Percentiles rank a stretch among this genome's conserved stretches.
These are phyloP conservation scores for Aspergillus leporis DNA, from an alignment of 495 filamentous ascomycete species.

Conservation along the genomic window DNA sequence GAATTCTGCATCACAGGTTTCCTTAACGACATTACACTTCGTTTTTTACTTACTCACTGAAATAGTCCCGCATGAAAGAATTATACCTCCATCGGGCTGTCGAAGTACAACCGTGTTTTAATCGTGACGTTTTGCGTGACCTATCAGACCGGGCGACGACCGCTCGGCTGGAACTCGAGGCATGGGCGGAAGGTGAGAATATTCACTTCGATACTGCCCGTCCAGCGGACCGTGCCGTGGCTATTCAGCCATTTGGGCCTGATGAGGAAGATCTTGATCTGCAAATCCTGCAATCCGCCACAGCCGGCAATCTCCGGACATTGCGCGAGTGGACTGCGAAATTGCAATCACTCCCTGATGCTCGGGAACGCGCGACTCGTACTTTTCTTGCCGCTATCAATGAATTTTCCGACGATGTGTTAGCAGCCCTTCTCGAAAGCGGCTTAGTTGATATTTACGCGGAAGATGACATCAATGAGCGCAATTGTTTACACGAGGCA, in stretches of 20 bases:
- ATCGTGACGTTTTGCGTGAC: conserved; percentile 91
- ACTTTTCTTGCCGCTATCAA: conserved; percentile 86
- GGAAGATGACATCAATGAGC: conserved; percentile 95
- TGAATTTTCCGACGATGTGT: conserved; percentile 76
- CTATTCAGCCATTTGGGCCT: conserved; percentile 62
- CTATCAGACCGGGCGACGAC: conserved; percentile 95
- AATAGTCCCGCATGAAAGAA: conserved; percentile 90
- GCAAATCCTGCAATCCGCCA: conserved; percentile 83
- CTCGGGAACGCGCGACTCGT: conserved; percentile 73
- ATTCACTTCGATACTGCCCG: conserved; percentile 71
- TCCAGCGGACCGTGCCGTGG: conserved; percentile 60
- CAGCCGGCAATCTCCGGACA: conserved; percentile 64
- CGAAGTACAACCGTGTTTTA: conserved; percentile 97
- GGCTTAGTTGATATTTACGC: conserved; percentile 81
- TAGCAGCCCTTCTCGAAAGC: conserved; percentile 75
- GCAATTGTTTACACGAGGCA: conserved; percentile 93
- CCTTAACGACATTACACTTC: neutral
- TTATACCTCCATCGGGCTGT: conserved; percentile 93
- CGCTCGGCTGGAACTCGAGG: conserved; percentile 85
- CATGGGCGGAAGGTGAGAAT: conserved; percentile 95
- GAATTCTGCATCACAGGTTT: conserved; percentile 7
- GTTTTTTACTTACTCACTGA: conserved; percentile 20
- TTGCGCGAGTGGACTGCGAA: conserved; percentile 65
- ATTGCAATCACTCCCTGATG: conserved; percentile 54
- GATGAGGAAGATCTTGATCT: conserved; percentile 87